phyloP scores from a whole-genome alignment of 1,139 yeast genomes.

The Taphrina communis region DNA sequence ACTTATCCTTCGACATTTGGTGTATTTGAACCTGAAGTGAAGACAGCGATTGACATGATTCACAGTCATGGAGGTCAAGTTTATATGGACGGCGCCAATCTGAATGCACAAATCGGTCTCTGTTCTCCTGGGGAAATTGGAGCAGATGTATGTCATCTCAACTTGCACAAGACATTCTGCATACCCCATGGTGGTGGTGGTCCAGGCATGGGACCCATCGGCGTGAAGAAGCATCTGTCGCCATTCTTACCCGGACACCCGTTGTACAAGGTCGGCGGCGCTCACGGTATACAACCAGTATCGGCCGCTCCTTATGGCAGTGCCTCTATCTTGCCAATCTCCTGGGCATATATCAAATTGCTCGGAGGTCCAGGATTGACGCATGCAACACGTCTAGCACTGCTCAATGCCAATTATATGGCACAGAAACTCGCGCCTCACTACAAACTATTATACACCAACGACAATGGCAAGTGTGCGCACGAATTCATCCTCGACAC shows the following conservation, averaged over 20 bases:
- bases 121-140: slow-evolving; percentile 98
- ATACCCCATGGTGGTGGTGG: slow-evolving; percentile 99
- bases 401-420: slow-evolving; percentile 96
- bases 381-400: slow-evolving; percentile 83
- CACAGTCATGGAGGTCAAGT: slow-evolving; percentile 92
- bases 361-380: slow-evolving; percentile 76
- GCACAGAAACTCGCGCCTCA: slow-evolving; percentile 72
- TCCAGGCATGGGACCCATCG: slow-evolving; percentile 98
- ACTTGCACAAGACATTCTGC: slow-evolving; percentile 95
- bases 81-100: slow-evolving; percentile 96
- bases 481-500: slow-evolving; percentile 94
- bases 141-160: slow-evolving; percentile 98
- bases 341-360: slow-evolving; percentile 92
- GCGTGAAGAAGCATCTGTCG: slow-evolving; percentile 72
- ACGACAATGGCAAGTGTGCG: slow-evolving; percentile 79
- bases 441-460: slow-evolving; percentile 76
- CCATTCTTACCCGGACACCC: slow-evolving; percentile 85
- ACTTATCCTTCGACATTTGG: slow-evolving; percentile 98
- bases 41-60: slow-evolving; percentile 79
- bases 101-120: slow-evolving; percentile 98
- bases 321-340: slow-evolving; percentile 88
- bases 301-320: slow-evolving; percentile 96
- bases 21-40: slow-evolving; percentile 89
- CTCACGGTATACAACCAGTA: slow-evolving; percentile 71
- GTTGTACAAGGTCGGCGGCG: slow-evolving; percentile 61